Evolutionary conservation across 1,284 basidiomycete genomes (phyloP), one percentile per base, ranked within the genome.

Genomic region (Volvariella volvacea): DNA sequence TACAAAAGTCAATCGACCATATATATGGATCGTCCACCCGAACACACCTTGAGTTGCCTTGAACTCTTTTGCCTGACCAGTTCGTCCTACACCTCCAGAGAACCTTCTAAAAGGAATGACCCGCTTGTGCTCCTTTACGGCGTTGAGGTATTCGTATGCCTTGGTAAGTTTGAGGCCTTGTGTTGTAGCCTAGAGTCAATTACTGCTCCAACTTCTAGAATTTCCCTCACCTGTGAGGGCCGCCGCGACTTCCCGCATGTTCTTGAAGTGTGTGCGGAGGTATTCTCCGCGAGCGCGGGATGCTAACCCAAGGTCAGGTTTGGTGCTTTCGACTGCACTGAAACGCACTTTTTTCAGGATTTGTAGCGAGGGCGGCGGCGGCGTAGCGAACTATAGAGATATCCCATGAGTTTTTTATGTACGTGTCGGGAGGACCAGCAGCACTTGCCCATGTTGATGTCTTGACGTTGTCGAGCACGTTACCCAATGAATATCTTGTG

Each of bases 201-300:
- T n/a, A n/a, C n/a, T n/a, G n/a, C n/a, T n/a, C n/a, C n/a, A n/a
- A n/a, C n/a, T n/a, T n/a, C n/a, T n/a, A n/a, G n/a, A n/a, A n/a
- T n/a, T n/a, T n/a, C n/a, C n/a, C 76, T 55, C 56, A 89, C 91
- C 90, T 56, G 83, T 81, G 53, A 94, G 74, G 55, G 87, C 90
- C 57, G 90, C 89, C 45, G 83, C 88, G 48, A 95, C 92, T 71
- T 92, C 92, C 59, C 94, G 89, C 83, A 97, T 98, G 83, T 99
- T 99, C 88, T 99, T 99, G 85, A 97, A 99, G 78, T 99, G 96
- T 49, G 95, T 96, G 59, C 94, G 90, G 64, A 98, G 83, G 79
- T 98, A 96, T 75, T 94, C 88, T 61, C 94, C 94, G 62, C 90
- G 88, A 52, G 94, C 89, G 64, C 82, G 87, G 61, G 92, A 84